These are phyloP conservation scores for Phytophthora melonis DNA, from an alignment of 352 stramenopile species.

Conservation along the genomic window DNA sequence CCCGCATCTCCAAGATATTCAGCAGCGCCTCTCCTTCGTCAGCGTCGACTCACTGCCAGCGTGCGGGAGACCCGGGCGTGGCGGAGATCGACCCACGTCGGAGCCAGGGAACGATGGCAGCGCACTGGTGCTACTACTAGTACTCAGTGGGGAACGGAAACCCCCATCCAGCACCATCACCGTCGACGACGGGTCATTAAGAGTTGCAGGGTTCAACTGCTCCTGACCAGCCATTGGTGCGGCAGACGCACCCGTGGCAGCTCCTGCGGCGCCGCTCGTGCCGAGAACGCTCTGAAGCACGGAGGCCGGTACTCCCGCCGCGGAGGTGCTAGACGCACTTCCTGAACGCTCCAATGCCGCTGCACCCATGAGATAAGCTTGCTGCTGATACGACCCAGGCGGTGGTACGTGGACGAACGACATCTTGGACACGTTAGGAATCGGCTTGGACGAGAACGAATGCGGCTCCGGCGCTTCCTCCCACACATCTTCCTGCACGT, in stretches of 20 bases:
- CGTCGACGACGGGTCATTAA: slow-evolving; percentile 41
- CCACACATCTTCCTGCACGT: slow-evolving; percentile 85
- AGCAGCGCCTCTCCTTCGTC: slow-evolving; percentile 55
- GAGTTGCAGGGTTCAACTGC: slow-evolving; percentile 25
- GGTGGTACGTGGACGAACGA: slow-evolving; percentile 57
- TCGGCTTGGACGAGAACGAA: slow-evolving; percentile 79
- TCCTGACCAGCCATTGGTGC: slow-evolving; percentile 23
- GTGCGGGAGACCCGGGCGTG: slow-evolving; percentile 45
- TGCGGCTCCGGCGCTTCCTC: slow-evolving; percentile 88
- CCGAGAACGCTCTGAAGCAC: slow-evolving; percentile 31
- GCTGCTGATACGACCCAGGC: slow-evolving; percentile 35
- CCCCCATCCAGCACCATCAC: slow-evolving; percentile 46
- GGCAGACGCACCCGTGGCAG: slow-evolving; percentile 12
- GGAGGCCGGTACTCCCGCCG: slow-evolving; percentile 20
- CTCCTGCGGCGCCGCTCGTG: slow-evolving; percentile 17
- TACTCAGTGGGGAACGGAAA: slow-evolving; percentile 16
- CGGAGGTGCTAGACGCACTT: slow-evolving; percentile 31
- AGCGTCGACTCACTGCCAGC: slow-evolving; percentile 57
- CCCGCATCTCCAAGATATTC: slow-evolving; percentile 53
- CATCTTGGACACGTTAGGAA: slow-evolving; percentile 87
- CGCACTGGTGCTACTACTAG: slow-evolving; percentile 38
- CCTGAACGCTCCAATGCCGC: slow-evolving; percentile 28
- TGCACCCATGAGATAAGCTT: slow-evolving; percentile 37
- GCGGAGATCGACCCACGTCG: slow-evolving; percentile 45
- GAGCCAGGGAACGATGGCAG: slow-evolving; percentile 28